A percentile compares a stretch with the other conserved stretches of the same genome.
Evolutionary conservation across 129 eudicot species (phyloP).

Genomic region (Calendula officinalis): DNA sequence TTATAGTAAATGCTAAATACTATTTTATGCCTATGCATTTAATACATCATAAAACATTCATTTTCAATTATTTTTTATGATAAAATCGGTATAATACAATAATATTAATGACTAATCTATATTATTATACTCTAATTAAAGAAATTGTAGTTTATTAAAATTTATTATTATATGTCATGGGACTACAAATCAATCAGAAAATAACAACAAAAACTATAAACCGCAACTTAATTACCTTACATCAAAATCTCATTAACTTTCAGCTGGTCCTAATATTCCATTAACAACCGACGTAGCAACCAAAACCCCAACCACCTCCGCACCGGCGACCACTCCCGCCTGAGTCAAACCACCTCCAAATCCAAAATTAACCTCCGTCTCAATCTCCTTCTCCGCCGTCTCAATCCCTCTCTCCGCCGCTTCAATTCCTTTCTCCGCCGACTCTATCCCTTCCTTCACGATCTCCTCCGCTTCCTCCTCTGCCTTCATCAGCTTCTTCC

Average conservation of each 20-base stretch:
- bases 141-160: too few species aligned
- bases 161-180: too few species aligned
- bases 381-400: conserved; percentile 53
- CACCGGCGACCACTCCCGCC: conserved; percentile 91
- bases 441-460: conserved; percentile 68
- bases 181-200: too few species aligned
- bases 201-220: conserved; percentile 18
- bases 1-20: too few species aligned
- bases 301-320: conserved; percentile 71
- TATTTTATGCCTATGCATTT: too few species aligned
- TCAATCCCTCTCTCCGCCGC: conserved; percentile 50
- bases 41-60: too few species aligned
- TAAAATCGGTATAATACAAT: too few species aligned
- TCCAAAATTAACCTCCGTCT: conserved; percentile 51
- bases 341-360: conserved; percentile 70
- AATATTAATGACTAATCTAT: too few species aligned
- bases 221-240: not conserved
- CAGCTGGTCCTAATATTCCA: conserved; percentile 72
- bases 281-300: conserved; percentile 73
- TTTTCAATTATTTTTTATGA: too few species aligned
- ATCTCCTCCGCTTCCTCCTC: conserved; percentile 77
- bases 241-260: conserved; percentile 26
- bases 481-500: conserved; percentile 67
- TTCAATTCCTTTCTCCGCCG: conserved; percentile 55
- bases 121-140: too few species aligned